Base-by-base conservation (phyloP, 768 basidiomycete genomes). In the Chiua virens region DNA sequence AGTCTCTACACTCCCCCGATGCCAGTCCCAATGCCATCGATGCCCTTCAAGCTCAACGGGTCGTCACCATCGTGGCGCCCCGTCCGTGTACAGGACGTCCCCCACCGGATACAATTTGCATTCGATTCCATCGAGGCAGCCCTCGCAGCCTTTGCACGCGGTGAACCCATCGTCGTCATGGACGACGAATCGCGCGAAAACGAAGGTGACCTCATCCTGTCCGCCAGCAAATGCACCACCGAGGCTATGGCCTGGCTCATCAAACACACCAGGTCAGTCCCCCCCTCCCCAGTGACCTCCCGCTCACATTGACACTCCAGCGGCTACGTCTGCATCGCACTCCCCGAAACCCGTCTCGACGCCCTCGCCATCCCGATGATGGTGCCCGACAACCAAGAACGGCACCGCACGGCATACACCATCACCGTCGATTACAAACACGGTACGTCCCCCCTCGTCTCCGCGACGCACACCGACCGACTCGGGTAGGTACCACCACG, bases 141-240 rank as follows among this genome's bases (percentile, higher is more conserved):
- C 0, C 69, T 98, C 23, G 79, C 69, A 6, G 88, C 89, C 3
- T 89, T 93, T 64, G 74, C 73, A 3, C 75, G 75, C 5, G 95
- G 95, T 2, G 91, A 96, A 64, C 94, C 98, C 57, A 77, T 99
- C 48, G 90, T 99, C 1, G 97, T 98, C 7, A 93, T 98, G 88
- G 97, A 99, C 68, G 96, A 98, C 70, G 91, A 97, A 71, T 77
- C 78, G 56, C 77, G 97, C 53, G 97, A 99, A 73, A 99, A 99
- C 67, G 97, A 99, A 67, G 96, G 97, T 3, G 97, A 99, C 69
- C 73, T 99, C 51, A 92, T 98, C 65, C 87, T 93, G 63, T 84
- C 96, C 14, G 97, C n/a, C n/a, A n/a, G n/a, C n/a, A n/a, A n/a
- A n/a, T n/a, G n/a, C n/a, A n/a, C n/a, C 25, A 27, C 25, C 25